Evolutionary conservation across 73 alveolate genomes (phyloP), one percentile per base, ranked within the genome.

Genomic region (Paramecium primaurelia): DNA sequence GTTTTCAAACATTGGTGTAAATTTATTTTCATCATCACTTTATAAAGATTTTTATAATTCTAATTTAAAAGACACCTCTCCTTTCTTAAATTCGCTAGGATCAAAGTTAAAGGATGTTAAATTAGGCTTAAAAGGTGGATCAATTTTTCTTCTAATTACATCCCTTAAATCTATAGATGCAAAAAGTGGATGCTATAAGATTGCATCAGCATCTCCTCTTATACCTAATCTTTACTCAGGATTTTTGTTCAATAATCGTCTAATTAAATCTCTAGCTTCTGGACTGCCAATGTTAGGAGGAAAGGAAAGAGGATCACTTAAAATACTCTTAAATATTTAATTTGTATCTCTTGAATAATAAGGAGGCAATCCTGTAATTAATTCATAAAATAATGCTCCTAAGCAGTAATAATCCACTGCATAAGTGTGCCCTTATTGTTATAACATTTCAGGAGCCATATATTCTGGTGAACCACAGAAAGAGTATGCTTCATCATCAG

Each of bases 391-490:
- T 10, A 95, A 71, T 4, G 93, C 94, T 20, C 97, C 97, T 77
- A 95, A 69, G 1, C 93, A 83, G 51, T 95, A 95, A 71, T 88
- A 95, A 88, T 95, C 97, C 0, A 95, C 93, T 38, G 93, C 92
- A 30, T 51, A 58, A 8, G 93, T 92, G 58, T 95, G 95, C 14
- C 95, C 93, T 22, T 89, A 69, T 86, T 92, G 75, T 77, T 75
- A 60, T 8, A 94, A n/a, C 95, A 94, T 92, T 92, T 94, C 97
- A 45, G 97, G 97, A 1, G 95, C 86, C 93, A 94, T 69, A 30
- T 94, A 94, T 60, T 94, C 97, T 11, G 95, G 97, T 20, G 95
- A 92, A 6, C 97, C 97, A 92, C 97, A 94, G 36, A 94, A 92
- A 0, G 97, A 92, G 44, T 80, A 80, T 8, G 95, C 86, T 47